Evolutionary conservation across 1,284 basidiomycete genomes (phyloP).

Genomic region (Vanrija humicola): DNA sequence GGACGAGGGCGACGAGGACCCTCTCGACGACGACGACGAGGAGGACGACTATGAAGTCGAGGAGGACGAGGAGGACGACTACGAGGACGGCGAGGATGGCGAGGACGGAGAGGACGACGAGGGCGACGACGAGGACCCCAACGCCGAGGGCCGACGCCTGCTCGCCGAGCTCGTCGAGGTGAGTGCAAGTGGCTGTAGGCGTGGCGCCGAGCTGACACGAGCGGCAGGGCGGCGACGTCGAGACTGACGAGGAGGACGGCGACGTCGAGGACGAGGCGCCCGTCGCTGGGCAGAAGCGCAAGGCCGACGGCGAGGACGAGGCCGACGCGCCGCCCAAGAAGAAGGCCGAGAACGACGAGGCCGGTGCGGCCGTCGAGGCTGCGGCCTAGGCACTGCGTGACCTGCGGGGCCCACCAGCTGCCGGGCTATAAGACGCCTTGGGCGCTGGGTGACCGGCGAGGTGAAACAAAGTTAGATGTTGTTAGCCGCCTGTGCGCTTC

Average conservation of each 20-base stretch:
- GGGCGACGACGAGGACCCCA: slow-evolving; percentile 16
- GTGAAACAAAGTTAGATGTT: too few relatives aligned
- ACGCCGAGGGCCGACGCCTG: slow-evolving; percentile 14
- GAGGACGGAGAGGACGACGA: slow-evolving; percentile 13
- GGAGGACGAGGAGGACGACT: slow-evolving; percentile 18
- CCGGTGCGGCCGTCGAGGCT: slow-evolving; percentile 1
- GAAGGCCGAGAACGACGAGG: slow-evolving; percentile 6
- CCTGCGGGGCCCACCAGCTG: neutral
- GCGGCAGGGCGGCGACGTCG: slow-evolving; percentile 9
- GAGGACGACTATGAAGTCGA: slow-evolving; percentile 9
- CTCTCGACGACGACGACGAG: slow-evolving; percentile 1
- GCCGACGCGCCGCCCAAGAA: slow-evolving; percentile 8
- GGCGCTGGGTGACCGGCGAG: neutral
- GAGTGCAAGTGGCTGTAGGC: neutral
- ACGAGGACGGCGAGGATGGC: slow-evolving; percentile 6
- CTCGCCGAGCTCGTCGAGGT: slow-evolving; percentile 17
- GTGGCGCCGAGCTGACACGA: neutral
- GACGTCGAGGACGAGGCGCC: slow-evolving; percentile 8
- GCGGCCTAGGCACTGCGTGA: neutral
- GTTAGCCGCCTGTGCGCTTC: too few relatives aligned
- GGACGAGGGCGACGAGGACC: neutral
- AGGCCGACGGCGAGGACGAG: slow-evolving; percentile 15
- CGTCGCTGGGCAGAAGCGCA: slow-evolving; percentile 13
- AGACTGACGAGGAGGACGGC: slow-evolving; percentile 18
- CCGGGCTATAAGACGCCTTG: neutral